Evolutionary conservation across 1,139 yeast species (phyloP).

Genomic region (Taiozyma sp.): DNA sequence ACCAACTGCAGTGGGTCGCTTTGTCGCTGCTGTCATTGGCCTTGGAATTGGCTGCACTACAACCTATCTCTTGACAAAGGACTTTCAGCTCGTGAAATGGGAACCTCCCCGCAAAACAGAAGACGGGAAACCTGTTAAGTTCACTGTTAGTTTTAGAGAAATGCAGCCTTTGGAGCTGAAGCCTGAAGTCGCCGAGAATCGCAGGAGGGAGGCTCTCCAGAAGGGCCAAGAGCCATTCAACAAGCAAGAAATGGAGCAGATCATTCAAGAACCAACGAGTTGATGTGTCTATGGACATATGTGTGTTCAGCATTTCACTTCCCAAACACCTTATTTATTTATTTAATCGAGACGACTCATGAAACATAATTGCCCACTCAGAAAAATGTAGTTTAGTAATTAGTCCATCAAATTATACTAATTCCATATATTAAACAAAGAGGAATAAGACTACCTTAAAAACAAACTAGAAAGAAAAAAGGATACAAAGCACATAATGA

Average conservation of each 20-base stretch:
- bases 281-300: not conserved
- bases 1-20: conserved; percentile 24
- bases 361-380: not conserved
- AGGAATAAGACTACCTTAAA: not conserved
- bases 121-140: conserved; percentile 23
- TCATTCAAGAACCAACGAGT: conserved; percentile 21
- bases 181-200: conserved; percentile 26
- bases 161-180: conserved; percentile 31
- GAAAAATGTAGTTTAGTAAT: no score
- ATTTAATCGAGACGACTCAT: not conserved
- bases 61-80: conserved; percentile 27
- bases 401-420: not conserved
- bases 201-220: conserved; percentile 3
- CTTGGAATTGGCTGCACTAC: conserved; percentile 24
- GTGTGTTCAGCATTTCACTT: no score
- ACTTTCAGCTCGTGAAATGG: conserved; percentile 28
- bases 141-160: conserved; percentile 27
- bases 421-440: not conserved
- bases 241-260: conserved; percentile 17
- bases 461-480: not conserved
- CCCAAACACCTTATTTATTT: not conserved
- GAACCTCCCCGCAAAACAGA: conserved; percentile 21
- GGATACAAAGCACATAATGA: not conserved
- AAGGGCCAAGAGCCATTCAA: not conserved
- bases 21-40: conserved; percentile 28